These are phyloP conservation scores for Citrullus amarus DNA, from an alignment of 306 rosid genomes.

Conservation along the genomic window DNA sequence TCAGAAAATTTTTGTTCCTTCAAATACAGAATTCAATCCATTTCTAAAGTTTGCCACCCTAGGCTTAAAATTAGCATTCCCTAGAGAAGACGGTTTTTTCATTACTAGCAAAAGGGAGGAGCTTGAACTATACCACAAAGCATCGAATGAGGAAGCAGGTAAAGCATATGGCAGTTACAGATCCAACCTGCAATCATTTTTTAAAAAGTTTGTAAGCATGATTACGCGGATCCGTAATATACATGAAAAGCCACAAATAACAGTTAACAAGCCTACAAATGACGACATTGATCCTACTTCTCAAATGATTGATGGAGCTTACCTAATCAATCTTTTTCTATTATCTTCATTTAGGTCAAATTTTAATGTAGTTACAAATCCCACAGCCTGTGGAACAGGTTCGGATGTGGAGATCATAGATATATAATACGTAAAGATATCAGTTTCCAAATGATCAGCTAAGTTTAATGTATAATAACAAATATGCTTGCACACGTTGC, in stretches of 20 bases:
- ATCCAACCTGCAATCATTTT: slow-evolving; percentile 70
- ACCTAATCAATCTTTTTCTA: neutral
- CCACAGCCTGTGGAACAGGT: neutral
- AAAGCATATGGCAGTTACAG: slow-evolving; percentile 90
- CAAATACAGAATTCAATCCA: neutral
- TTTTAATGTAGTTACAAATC: neutral
- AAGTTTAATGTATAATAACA: neutral
- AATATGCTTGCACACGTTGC: neutral
- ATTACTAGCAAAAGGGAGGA: neutral
- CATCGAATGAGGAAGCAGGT: slow-evolving; percentile 91
- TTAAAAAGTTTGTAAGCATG: neutral
- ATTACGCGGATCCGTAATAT: neutral
- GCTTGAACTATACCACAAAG: slow-evolving; percentile 54
- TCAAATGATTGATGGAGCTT: neutral
- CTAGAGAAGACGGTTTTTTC: neutral
- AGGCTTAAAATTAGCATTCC: neutral
- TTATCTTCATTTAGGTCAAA: neutral
- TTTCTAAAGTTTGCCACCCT: neutral
- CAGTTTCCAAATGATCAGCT: neutral
- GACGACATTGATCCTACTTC: neutral
- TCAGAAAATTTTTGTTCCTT: neutral
- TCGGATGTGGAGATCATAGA: neutral
- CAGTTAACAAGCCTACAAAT: neutral
- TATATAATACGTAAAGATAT: neutral
- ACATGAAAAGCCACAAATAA: neutral